phyloP scores from a whole-genome alignment of 2,329 filamentous ascomycete species.

The Ophiocordyceps camponoti-floridani region DNA sequence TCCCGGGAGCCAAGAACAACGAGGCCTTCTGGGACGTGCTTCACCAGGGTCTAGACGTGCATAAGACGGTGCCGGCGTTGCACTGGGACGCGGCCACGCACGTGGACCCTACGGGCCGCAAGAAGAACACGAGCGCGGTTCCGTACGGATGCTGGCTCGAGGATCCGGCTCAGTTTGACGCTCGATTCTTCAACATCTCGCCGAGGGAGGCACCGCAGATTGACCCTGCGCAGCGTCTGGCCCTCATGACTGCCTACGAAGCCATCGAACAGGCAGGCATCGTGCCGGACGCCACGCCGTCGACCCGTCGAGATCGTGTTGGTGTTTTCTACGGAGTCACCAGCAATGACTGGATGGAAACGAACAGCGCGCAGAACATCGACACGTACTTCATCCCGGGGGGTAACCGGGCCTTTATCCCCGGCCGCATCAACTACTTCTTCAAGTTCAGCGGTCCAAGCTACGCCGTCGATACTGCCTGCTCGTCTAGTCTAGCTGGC shows the following conservation, averaged over 20 bases:
- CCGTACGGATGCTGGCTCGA: constrained; percentile 33
- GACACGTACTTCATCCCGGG: constrained; percentile 36
- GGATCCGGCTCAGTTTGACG: constrained; percentile 48
- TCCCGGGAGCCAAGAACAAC: constrained; percentile 39
- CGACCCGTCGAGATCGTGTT: constrained; percentile 42
- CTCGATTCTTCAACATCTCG: constrained; percentile 57
- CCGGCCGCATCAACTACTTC: constrained; percentile 40
- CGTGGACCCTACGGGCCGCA: constrained; percentile 41
- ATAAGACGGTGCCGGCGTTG: constrained; percentile 36
- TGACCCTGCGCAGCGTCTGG: constrained; percentile 48
- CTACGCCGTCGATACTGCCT: constrained; percentile 58
- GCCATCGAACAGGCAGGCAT: constrained; percentile 50
- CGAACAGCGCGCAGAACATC: constrained; percentile 54
- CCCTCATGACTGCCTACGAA: constrained; percentile 48
- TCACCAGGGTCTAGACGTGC: constrained; percentile 45
- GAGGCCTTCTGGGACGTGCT: constrained; percentile 48
- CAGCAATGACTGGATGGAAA: constrained; percentile 60
- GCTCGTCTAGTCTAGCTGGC: constrained; percentile 55
- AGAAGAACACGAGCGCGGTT: constrained; percentile 36
- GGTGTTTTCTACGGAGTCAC: constrained; percentile 63
- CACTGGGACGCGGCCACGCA: constrained; percentile 44
- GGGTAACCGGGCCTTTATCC: constrained; percentile 16
- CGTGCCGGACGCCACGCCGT: constrained; percentile 43
- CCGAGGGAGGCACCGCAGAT: constrained; percentile 42
- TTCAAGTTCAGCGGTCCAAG: constrained; percentile 62